Evolutionary conservation across 2,329 filamentous ascomycete genomes (phyloP), one percentile per base, ranked within the genome.

Genomic region (Colletotrichum magnum): DNA sequence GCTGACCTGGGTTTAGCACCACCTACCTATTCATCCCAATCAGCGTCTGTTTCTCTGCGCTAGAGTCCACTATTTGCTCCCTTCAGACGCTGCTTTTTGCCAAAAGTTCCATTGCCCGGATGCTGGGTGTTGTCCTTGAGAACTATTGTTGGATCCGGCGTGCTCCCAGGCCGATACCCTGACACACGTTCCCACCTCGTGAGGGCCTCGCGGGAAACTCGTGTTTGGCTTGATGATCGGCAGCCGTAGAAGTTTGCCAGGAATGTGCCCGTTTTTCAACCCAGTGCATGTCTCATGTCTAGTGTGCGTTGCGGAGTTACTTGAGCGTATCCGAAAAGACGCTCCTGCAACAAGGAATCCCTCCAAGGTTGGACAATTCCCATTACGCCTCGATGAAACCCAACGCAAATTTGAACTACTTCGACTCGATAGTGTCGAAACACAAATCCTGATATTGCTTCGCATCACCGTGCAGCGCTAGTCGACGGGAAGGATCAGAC

Each of bases 131-230:
- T 13, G 21, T 16, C 7, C 6, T 28, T 24, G n/a, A 36, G 32
- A 16, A 54, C 12, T 9, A 5, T 21, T 21, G n/a, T 47, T 39
- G 6, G 24, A 4, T 6, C n/a, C 16, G 24, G 21, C 26, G 6
- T 9, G 16, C 18, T 26, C 7, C 12, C 43, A 53, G 32, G 32
- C 32, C 32, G 32, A 36, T 6, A 3, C 10, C 21, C 28, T 50
- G 21, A 21, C 10, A 41, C 53, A 58, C 24, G 15, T 58, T 60
- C 45, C 5, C 15, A 10, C 54, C 56, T 60, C 56, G 39, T 60
- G 56, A 26, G 26, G 47, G 39, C 56, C 39, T 24, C 39, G 45
- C 36, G 16, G 7, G 15, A n/a, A 21, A n/a, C 62, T 59, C 36
- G 39, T 47, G 45, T 32, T 26, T 18, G 24, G 9, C 12, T 28